Conservation (phyloP, 345 rosid genomes). For the Salix suchowensis region DNA sequence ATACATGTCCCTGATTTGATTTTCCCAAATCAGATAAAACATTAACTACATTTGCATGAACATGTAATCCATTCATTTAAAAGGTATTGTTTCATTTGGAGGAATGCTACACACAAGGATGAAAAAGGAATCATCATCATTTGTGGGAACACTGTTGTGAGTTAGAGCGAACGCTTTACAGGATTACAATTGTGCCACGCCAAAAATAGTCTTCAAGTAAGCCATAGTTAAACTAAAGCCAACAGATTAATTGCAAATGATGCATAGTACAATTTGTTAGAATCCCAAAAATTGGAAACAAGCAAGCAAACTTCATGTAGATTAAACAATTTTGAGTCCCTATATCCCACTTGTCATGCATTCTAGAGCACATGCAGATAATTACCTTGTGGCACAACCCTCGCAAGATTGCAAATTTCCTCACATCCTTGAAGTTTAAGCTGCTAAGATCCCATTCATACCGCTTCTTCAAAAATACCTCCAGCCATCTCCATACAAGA, state of each 20-base stretch:
- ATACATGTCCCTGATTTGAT: constrained; percentile 1
- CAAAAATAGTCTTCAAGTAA: neutral
- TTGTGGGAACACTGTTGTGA: neutral
- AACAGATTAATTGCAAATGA: neutral
- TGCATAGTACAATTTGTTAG: neutral
- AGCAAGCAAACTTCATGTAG: neutral
- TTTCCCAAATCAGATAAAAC: neutral
- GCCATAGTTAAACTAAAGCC: neutral
- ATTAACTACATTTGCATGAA: neutral
- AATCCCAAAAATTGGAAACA: neutral
- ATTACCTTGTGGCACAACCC: constrained; percentile 96
- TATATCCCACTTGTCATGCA: neutral
- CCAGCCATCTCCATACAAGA: constrained; percentile 86
- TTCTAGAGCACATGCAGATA: neutral
- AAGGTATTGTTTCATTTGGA: constrained; percentile 2
- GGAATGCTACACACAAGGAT: neutral
- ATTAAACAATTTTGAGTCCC: neutral
- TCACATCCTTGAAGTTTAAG: constrained; percentile 72
- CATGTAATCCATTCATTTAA: neutral
- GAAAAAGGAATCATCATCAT: neutral
- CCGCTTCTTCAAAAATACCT: constrained; percentile 77
- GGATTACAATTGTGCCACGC: neutral
- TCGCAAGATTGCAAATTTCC: constrained; percentile 86
- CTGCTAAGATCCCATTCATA: constrained; percentile 81
- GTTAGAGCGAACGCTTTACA: constrained; percentile 4